Evolutionary conservation across 2,329 filamentous ascomycete species (phyloP), one percentile per base, ranked within the genome.

Genomic region (Sporothrix euskadiensis): DNA sequence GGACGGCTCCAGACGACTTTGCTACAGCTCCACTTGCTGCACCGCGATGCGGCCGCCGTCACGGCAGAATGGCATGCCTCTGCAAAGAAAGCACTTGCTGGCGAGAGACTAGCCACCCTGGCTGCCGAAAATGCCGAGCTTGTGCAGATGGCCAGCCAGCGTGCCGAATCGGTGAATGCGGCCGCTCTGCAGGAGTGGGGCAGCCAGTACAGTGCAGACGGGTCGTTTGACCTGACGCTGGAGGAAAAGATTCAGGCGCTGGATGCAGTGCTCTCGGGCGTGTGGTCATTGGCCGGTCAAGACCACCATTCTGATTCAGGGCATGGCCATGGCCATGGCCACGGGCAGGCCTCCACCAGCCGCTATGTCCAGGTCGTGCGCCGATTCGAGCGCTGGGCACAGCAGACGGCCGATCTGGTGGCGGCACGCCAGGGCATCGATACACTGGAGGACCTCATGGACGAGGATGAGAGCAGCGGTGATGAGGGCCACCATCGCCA

Each of bases 21-120:
- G 1, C 82, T 92, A 32, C 89, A 91, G 77, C 83, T 92, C 8
- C 88, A 90, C 68, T 81, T 92, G 8, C 79, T 92, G 30, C 90
- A 92, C 79, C 85, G 86, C 75, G 85, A 86, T 71, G 85, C 87
- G 3, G 80, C 80, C 1, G 75, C 47, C 22, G 63, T 79, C 3
- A 78, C 83, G 1, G 77, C 79, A 3, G 81, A 85, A 71, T 92
- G 89, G 88, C 84, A 85, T 74, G 84, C 81, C 1, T 89, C 87
- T 77, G 90, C 90, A 1, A 83, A 83, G 73, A 74, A 76, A 6
- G 84, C 83, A 69, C 82, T 91, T 3, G 63, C 41, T 3, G 83
- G 83, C 0, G 76, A 69, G 1, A 83, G 84, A 19, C 89, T 90
- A 77, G 78, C 77, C 1, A 76, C 75, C 10, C 77, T 88, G 14